Evolutionary conservation across 1,284 basidiomycete genomes (phyloP), one percentile per base, ranked within the genome.

Genomic region (Boletus nobilissimus): DNA sequence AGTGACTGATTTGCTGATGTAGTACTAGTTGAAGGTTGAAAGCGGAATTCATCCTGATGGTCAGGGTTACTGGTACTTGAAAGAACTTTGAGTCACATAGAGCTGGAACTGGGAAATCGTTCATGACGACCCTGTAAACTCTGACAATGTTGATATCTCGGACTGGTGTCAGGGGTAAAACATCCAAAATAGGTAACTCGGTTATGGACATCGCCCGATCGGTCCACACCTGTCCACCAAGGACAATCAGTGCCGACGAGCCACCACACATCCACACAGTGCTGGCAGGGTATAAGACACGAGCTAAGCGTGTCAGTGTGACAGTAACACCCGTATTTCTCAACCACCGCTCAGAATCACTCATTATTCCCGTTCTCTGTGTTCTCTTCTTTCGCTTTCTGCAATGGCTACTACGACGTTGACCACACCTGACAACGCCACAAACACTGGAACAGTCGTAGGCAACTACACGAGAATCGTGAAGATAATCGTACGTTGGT

Each of bases 351-450:
- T 69, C 48, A 68, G 38, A 77, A 43, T 36, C 19, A 40, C 64
- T 67, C 29, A 73, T 29, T n/a, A 54, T 40, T 36, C 24, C n/a
- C 79, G 75, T 77, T 79, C n/a, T 26, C 29, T 67, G 5, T 32
- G n/a, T n/a, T n/a, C n/a, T n/a, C n/a, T n/a, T 73, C 40, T 39
- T 62, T 18, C 5, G 36, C 57, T 38, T 54, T 32, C 34, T 34
- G 67, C 13, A 18, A 77, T 77, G 76, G 38, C 24, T 34, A 66
- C 54, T 66, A 26, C 34, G 36, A 40, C 62, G 13, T 51, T 39
- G 34, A 64, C 60, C 29, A n/a, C 8, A 11, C 39, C 38, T 40
- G 8, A 16, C 9, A 18, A 40, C 10, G 8, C 14, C 32, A 26
- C 57, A 7, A 19, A n/a, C 57, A 18, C 57, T 60, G 32, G 32